Conservation (phyloP, 257 asterid species). For the Lycium barbarum region DNA sequence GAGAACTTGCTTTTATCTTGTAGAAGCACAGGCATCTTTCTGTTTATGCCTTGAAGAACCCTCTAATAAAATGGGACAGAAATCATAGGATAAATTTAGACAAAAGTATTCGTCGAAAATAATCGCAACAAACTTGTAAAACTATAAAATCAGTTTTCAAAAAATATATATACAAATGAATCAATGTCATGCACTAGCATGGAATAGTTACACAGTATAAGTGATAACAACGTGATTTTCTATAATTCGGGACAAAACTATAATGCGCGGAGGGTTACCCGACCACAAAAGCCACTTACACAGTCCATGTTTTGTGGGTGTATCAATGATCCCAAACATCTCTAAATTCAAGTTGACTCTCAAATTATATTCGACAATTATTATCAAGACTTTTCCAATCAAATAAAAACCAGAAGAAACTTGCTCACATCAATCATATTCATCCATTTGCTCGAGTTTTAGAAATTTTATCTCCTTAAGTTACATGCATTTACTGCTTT, state of each 20-base stretch:
- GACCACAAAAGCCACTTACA: not conserved
- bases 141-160: not conserved
- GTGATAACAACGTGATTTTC: not conserved
- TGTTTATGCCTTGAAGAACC: conserved; percentile 59
- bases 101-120: not conserved
- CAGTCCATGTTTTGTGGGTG: not conserved
- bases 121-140: conserved; percentile 15
- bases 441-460: not conserved
- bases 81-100: not conserved
- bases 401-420: conserved; percentile 19
- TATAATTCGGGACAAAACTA: not conserved
- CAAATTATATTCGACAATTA: not conserved
- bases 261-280: not conserved
- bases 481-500: not conserved
- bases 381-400: not conserved
- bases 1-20: conserved; percentile 67
- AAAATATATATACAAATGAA: conserved; percentile 11
- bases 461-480: not conserved
- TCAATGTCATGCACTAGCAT: not conserved
- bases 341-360: conserved; percentile 11
- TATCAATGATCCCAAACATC: not conserved
- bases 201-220: not conserved
- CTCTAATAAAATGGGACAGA: conserved; percentile 45
- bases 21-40: conserved; percentile 63
- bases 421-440: not conserved